Base-by-base conservation (phyloP, 331 rosid species). In the Quercus phellos region DNA sequence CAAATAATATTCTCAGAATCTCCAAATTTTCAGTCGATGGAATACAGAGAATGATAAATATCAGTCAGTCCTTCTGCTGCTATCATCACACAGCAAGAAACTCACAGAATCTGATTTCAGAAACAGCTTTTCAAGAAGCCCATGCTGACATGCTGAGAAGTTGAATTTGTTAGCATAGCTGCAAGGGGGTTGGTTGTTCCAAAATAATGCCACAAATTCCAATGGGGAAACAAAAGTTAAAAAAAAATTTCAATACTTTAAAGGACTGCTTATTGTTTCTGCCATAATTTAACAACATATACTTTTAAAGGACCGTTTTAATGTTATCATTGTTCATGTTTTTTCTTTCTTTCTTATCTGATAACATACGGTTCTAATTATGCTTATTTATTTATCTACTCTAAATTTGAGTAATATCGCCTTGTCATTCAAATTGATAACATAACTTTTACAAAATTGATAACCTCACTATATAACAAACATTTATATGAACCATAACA, bases 1-100 rank as follows among this genome's bases (percentile, higher is more conserved):
- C 70, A 64, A 43, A 42, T 19, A 70, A 14, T 17, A 53, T 17
- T 21, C 29, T 43, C 59, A 61, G 24, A 22, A 3, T 27, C 81
- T 67, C 77, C 53, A n/a, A 22, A 51, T 54, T 38, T 38, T 74
- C 74, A 67, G 64, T 74, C 14, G 55, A 80, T 4, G 8, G 30
- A 80, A 29, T 54, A 53, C 14, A 51, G 38, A 29, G 38, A 72
- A 51, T 18, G 10, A 38, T 50, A n/a, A 55, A n/a, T 10, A 29
- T 4, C 11, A 56, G 30, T 68, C 2, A 29, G 3, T 43, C 43
- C 34, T 29, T 50, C 34, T 43, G 24, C 14, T n/a, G 61, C 30
- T 43, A 11, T 34, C 11, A 6, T 6, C 72, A 6, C 22, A 71
- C 17, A 29, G 50, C 14, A 72, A 30, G 14, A 21, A 56, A n/a